Evolutionary conservation across 805 yeast species (phyloP).

Genomic region (Limtongia smithiae): DNA sequence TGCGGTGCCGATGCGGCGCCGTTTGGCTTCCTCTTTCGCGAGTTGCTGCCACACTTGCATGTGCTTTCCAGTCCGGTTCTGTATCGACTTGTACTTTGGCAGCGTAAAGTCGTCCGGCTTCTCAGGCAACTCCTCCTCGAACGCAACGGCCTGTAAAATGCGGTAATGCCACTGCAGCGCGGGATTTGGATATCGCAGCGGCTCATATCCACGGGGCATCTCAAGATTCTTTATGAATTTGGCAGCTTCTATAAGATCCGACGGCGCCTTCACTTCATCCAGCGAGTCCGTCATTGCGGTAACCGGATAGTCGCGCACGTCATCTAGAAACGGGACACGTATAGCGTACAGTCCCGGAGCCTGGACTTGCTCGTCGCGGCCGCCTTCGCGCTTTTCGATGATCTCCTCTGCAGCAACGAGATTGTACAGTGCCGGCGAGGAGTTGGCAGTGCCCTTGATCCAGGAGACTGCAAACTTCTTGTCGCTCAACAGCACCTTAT

Average conservation of each 20-base stretch:
- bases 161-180: conserved; percentile 63
- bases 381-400: conserved; percentile 23
- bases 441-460: conserved; percentile 56
- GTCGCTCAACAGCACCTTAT: conserved; percentile 52
- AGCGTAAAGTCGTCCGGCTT: conserved; percentile 25
- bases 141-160: conserved; percentile 58
- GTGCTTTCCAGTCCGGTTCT: conserved; percentile 14
- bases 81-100: conserved; percentile 30
- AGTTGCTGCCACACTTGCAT: conserved; percentile 1
- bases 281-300: background rate
- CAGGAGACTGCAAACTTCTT: conserved; percentile 64
- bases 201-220: conserved; percentile 50
- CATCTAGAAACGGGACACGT: conserved; percentile 70
- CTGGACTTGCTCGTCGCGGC: conserved; percentile 32
- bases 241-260: background rate
- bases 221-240: conserved; percentile 36
- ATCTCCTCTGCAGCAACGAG: conserved; percentile 51
- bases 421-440: conserved; percentile 57
- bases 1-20: too few species aligned
- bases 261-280: background rate
- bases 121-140: conserved; percentile 51
- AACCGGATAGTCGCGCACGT: conserved; percentile 62
- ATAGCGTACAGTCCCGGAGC: conserved; percentile 75
- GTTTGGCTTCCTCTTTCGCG: background rate
- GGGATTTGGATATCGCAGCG: conserved; percentile 62